These are phyloP conservation scores for Fusarium marasasianum DNA, from an alignment of 2,329 filamentous ascomycete genomes.

Conservation along the genomic window DNA sequence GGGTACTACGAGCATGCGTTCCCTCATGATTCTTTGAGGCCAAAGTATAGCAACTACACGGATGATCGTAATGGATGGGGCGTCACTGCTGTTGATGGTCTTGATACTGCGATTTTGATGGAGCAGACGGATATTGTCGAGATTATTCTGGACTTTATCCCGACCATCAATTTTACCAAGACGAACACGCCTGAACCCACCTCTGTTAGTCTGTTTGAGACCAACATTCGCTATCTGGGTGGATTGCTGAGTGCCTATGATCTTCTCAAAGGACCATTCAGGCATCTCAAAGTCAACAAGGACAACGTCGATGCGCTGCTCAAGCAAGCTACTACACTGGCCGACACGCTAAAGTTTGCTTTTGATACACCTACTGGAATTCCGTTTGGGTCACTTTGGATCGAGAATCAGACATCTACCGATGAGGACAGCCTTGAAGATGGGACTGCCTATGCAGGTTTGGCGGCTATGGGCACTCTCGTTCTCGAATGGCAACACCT, in stretches of 20 bases:
- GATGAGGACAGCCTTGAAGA: background rate
- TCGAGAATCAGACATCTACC: conserved; percentile 5
- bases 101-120: conserved; percentile 22
- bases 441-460: background rate
- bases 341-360: conserved; percentile 52
- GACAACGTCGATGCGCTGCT: conserved; percentile 60
- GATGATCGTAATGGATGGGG: conserved; percentile 23
- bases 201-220: conserved; percentile 63
- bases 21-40: background rate
- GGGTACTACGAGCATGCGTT: conserved; percentile 8
- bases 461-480: conserved; percentile 8
- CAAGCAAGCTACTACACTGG: conserved; percentile 69
- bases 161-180: conserved; percentile 6
- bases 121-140: conserved; percentile 20
- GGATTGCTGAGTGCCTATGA: conserved; percentile 62
- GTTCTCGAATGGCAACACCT: conserved; percentile 20
- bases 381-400: background rate
- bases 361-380: conserved; percentile 12
- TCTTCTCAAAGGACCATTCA: conserved; percentile 51
- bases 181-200: conserved; percentile 3
- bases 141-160: conserved; percentile 7
- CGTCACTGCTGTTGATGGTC: conserved; percentile 15
- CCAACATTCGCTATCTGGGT: conserved; percentile 64
- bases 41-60: conserved; percentile 7
- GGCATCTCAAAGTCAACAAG: conserved; percentile 48